A percentile compares a stretch with the other conserved stretches of the same genome.
These are phyloP conservation scores for Aureobasidium sp. DNA, from an alignment of 2,329 filamentous ascomycete species.

Conservation along the genomic window DNA sequence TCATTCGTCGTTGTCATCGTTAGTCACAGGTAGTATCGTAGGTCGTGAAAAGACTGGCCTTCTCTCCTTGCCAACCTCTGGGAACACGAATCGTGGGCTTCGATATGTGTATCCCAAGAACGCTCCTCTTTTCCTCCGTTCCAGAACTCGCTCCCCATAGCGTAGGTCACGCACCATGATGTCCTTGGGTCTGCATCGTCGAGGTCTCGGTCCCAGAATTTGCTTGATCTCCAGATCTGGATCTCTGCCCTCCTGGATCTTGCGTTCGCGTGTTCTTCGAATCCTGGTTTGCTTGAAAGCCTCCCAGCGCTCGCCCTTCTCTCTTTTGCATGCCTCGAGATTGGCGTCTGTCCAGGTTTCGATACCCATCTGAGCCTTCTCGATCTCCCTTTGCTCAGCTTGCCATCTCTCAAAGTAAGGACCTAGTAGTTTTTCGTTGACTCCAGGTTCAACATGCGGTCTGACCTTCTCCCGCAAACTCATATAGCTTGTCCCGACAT, in stretches of 20 bases:
- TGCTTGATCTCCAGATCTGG: neutral
- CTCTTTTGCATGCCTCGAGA: constrained; percentile 23
- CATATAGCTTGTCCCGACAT: constrained; percentile 17
- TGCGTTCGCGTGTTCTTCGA: constrained; percentile 19
- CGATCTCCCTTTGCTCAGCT: constrained; percentile 17
- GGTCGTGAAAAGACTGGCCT: constrained; percentile 1
- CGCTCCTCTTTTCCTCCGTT: constrained; percentile 70
- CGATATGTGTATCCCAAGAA: constrained; percentile 89
- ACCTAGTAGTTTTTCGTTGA: constrained; percentile 12
- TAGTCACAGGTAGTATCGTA: constrained; percentile 7
- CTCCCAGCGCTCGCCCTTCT: constrained; percentile 23
- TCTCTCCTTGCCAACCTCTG: neutral
- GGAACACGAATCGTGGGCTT: constrained; percentile 1
- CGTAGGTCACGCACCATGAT: constrained; percentile 67
- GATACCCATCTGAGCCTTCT: constrained; percentile 24
- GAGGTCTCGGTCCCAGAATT: constrained; percentile 37
- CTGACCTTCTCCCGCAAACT: constrained; percentile 19
- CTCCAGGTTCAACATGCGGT: constrained; percentile 10
- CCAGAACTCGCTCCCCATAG: constrained; percentile 60
- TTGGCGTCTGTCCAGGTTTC: constrained; percentile 22
- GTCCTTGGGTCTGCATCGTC: constrained; percentile 76
- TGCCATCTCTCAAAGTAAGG: constrained; percentile 18
- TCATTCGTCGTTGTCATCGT: neutral
- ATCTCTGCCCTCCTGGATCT: neutral
- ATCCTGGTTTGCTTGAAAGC: constrained; percentile 22